phyloP scores from a whole-genome alignment of 2,329 filamentous ascomycete genomes.

The Apiospora koreana region DNA sequence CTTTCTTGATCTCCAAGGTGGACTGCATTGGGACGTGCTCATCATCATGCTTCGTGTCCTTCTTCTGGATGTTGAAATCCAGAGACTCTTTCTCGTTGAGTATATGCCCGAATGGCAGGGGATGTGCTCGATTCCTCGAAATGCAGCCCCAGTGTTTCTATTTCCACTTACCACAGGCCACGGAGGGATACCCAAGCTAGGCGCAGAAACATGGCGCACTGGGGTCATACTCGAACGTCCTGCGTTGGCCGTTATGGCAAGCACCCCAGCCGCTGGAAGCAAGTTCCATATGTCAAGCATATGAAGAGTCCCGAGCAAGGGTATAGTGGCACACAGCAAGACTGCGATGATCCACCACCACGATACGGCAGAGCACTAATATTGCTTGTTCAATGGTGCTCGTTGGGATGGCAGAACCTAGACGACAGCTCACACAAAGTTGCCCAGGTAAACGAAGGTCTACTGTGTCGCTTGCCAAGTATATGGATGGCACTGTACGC shows the following conservation, averaged over 20 bases:
- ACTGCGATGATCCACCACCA: not conserved
- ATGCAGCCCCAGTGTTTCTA: constrained; percentile 96
- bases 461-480: too few species aligned
- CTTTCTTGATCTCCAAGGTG: not conserved
- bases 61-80: not conserved
- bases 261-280: constrained; percentile 69
- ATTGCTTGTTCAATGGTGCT: not conserved
- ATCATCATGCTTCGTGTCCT: not conserved
- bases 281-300: constrained; percentile 54
- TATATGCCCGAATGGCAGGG: too few species aligned
- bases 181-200: constrained; percentile 62
- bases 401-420: not conserved
- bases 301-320: not conserved
- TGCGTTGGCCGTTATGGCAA: constrained; percentile 75
- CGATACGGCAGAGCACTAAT: not conserved
- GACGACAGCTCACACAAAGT: too few species aligned
- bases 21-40: not conserved
- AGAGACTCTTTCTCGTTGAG: not conserved
- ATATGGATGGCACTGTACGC: too few species aligned
- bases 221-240: constrained; percentile 58
- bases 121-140: too few species aligned
- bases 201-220: constrained; percentile 75
- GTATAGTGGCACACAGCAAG: not conserved
- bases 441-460: too few species aligned
- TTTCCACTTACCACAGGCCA: constrained; percentile 61